Base-by-base conservation (phyloP, 2,329 filamentous ascomycete species). In the Tolypocladium paradoxum region DNA sequence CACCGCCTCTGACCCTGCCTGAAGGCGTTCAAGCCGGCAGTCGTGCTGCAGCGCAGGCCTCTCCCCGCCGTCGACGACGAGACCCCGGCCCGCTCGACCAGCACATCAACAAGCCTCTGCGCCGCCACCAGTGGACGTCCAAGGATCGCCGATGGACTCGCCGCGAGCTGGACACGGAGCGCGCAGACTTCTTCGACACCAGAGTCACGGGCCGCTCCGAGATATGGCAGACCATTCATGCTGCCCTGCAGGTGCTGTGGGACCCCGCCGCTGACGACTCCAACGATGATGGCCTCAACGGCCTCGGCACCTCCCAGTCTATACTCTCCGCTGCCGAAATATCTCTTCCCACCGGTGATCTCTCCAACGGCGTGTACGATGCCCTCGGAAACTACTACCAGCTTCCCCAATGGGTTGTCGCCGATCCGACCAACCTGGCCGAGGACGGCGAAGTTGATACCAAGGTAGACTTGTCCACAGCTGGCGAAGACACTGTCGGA, bases 111-210 rank as follows among this genome's bases (percentile, higher is more conserved):
- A 79, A 81, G 60, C 85, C 86, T 1, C 72, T 91, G 38, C 78
- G 79, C 46, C 76, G 75, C 1, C 85, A 87, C 60, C 70, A 77
- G 52, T 90, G 87, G 87, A 73, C 73, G 14, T 81, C 84, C 53
- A 78, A 76, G 56, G 75, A 77, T 51, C 80, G 80, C 22, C 69
- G 72, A 18, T 95, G 88, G 88, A 90, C 87, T 1, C 81, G 79
- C n/a, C 64, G 70, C 18, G 74, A 85, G 51, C 74, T 96, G 2
- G 80, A 83, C 54, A 76, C 76, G 34, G 88, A 96, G 70, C 81
- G 92, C 49, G 73, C 72, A 49, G 90, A 90, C 56, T 96, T 95
- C 75, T 97, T 95, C 69, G 90, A 96, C 56, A 96, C 91, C 1
- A 76, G 90, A 48, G 88, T 95, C 18, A 87, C 86, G 0, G 90